Evolutionary conservation across 2,329 filamentous ascomycete species (phyloP).

Genomic region (Acrocalymma vagum): DNA sequence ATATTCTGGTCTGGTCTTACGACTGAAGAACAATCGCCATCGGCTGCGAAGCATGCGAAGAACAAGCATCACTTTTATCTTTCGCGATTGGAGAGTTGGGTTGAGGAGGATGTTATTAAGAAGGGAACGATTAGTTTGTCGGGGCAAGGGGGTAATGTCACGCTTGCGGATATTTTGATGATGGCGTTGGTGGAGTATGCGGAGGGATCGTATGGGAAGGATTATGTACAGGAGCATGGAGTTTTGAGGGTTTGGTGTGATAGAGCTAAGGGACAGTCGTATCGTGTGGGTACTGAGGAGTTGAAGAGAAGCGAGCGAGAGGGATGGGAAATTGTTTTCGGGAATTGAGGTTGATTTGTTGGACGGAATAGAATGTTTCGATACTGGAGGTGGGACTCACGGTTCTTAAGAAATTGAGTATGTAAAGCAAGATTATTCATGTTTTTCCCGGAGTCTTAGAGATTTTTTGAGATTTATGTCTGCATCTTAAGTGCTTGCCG

Average conservation of each 20-base stretch:
- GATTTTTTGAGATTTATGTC: too few species aligned
- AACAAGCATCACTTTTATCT: constrained; percentile 6
- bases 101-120: constrained; percentile 12
- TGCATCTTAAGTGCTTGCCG: too few species aligned
- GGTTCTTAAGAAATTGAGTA: too few species aligned
- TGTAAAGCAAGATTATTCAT: too few species aligned
- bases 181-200: constrained; percentile 21
- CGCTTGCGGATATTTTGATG: constrained; percentile 21
- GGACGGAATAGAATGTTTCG: too few species aligned
- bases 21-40: constrained; percentile 3
- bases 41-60: constrained; percentile 11
- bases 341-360: too few species aligned
- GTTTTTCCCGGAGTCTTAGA: too few species aligned
- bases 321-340: too few species aligned
- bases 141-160: constrained; percentile 14
- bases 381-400: too few species aligned
- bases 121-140: constrained; percentile 17
- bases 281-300: too few species aligned
- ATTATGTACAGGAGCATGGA: constrained; percentile 21
- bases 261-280: too few species aligned
- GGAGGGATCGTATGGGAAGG: constrained; percentile 16
- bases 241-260: constrained; percentile 21
- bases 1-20: constrained; percentile 16
- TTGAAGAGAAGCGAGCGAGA: too few species aligned
- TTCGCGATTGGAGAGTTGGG: constrained; percentile 18